A percentile compares a stretch with the other conserved stretches of the same genome.
These are phyloP conservation scores for Dictyostelium intermedium DNA, from an alignment of 78 protist species.

Conservation along the genomic window DNA sequence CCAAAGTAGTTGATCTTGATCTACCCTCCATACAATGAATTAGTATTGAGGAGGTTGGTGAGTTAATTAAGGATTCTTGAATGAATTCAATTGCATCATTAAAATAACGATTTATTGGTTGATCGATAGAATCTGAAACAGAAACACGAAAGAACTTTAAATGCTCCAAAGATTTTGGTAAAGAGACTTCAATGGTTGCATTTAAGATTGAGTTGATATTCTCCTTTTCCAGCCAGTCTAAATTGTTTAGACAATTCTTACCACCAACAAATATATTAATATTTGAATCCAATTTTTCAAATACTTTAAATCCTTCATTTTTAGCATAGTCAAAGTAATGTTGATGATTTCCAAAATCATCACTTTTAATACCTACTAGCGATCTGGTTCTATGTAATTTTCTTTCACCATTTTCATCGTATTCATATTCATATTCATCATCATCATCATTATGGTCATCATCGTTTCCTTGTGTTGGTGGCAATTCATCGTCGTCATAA, in stretches of 20 bases:
- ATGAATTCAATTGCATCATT: conserved; percentile 12
- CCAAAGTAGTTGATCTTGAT: conserved; percentile 45
- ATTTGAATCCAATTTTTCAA: neutral
- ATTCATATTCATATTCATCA: neutral
- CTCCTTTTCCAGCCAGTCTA: conserved; percentile 50
- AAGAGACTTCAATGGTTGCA: conserved; percentile 31
- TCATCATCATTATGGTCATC: neutral
- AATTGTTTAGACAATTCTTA: conserved; percentile 20
- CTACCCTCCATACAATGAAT: conserved; percentile 58
- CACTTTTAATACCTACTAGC: neutral
- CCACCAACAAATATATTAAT: conserved; percentile 47
- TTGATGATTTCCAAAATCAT: conserved; percentile 2
- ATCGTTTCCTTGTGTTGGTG: neutral
- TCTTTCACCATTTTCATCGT: neutral
- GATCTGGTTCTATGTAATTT: neutral
- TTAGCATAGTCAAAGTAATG: neutral
- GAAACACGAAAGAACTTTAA: neutral
- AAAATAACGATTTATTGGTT: conserved; percentile 10
- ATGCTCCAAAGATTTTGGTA: conserved; percentile 14
- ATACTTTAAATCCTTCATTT: conserved; percentile 11
- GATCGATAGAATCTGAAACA: conserved; percentile 19
- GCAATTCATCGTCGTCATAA: neutral
- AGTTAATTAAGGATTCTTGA: neutral
- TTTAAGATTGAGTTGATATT: conserved; percentile 41
- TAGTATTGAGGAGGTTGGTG: neutral